These are phyloP conservation scores for Mucor plumbeus DNA, from an alignment of 371 early-diverging fungal genomes.

Conservation along the genomic window DNA sequence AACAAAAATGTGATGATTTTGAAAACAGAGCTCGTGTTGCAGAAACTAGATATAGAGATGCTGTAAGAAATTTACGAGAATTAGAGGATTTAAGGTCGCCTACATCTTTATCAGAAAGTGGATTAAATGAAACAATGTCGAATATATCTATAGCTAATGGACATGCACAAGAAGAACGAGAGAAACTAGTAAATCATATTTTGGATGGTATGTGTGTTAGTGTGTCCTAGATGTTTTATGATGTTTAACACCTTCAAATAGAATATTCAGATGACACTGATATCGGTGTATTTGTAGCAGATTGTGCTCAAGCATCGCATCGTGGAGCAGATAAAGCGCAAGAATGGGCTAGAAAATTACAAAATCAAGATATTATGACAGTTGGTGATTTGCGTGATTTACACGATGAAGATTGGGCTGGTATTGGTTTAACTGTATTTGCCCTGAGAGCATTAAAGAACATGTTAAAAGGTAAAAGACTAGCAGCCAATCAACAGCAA, in stretches of 20 bases:
- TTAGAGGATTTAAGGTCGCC: conserved; percentile 26
- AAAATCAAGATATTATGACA: conserved; percentile 83
- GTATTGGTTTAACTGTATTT: conserved; percentile 86
- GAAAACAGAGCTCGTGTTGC: conserved; percentile 45
- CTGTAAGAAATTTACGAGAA: conserved; percentile 37
- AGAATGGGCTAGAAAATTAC: conserved; percentile 77
- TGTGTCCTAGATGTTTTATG: background rate
- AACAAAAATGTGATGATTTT: conserved; percentile 43
- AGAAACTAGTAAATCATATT: conserved; percentile 28
- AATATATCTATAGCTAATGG: background rate
- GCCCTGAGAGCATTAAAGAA: conserved; percentile 86
- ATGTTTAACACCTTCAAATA: conserved; percentile 15
- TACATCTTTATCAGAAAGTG: background rate
- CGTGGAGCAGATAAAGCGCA: conserved; percentile 75
- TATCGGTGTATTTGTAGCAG: conserved; percentile 74
- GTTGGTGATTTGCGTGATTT: conserved; percentile 82
- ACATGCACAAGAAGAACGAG: conserved; percentile 20
- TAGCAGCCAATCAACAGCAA: conserved; percentile 27
- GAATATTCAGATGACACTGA: conserved; percentile 69
- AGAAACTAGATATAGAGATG: conserved; percentile 41
- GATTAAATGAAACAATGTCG: conserved; percentile 11
- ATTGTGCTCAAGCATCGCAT: conserved; percentile 71
- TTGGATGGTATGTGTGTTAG: conserved; percentile 24
- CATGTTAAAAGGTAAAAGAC: conserved; percentile 66
- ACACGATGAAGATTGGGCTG: conserved; percentile 82